Evolutionary conservation across 306 rosid genomes (phyloP), one percentile per base, ranked within the genome.

Genomic region (barrel medic (Medicago truncatula)): DNA sequence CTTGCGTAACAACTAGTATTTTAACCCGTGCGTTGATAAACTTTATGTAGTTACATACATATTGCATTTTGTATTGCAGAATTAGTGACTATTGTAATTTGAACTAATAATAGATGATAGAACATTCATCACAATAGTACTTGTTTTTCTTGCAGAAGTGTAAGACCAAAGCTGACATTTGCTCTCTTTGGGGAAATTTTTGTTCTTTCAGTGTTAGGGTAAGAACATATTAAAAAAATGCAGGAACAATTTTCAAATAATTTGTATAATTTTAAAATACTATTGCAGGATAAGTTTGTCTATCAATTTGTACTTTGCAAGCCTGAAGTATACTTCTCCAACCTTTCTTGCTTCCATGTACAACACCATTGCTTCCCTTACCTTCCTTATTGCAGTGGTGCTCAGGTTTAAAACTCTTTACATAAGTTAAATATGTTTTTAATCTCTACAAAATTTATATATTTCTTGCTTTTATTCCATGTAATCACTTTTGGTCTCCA

Each of bases 191-290:
- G 88, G 77, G 97, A 94, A 71, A 77, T 94, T 39, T 90, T 87
- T 81, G 69, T 94, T 83, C 96, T 94, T 21, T 92, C 98, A 43
- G 71, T 90, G n/a, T 20, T 88, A 18, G 97, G 95, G 98, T 94
- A 90, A 75, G 86, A 13, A 73, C n/a, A 28, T 3, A 28, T 28
- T 3, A 28, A 28, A 28, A 28, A 28, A 28, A 3, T 28, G 17
- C 56, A 9, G 23, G 9, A 10, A 17, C 7, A 0, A 1, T 49
- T 49, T 49, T 5, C 1, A 74, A 5, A 49, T 43, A 69, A 40
- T 69, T 38, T 65, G 47, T 23, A 6, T 57, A 6, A 58, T 28
- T 76, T 68, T 0, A 58, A 54, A 73, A 56, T 12, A 12, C 49
- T 12, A 12, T 54, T 79, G 9, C 89, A 95, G 98, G 86, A 74